Conservation (phyloP, 495 filamentous ascomycete genomes). For the Aspergillus sparsus region DNA sequence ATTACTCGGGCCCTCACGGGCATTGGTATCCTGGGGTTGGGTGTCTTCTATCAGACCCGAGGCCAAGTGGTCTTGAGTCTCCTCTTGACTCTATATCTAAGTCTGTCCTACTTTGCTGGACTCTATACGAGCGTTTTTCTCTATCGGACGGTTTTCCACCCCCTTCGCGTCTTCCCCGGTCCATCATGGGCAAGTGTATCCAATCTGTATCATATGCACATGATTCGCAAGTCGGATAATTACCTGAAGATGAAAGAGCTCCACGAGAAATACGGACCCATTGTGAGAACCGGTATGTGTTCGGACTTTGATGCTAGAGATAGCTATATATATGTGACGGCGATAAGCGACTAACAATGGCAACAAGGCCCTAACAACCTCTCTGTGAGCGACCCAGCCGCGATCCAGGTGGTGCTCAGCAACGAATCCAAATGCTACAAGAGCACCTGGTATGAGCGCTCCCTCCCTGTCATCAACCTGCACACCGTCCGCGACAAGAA, state of each 20-base stretch:
- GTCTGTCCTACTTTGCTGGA: constrained; percentile 25
- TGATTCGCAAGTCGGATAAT: constrained; percentile 27
- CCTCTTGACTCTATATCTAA: background rate
- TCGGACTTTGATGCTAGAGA: background rate
- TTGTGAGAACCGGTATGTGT: constrained; percentile 37
- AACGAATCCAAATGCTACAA: constrained; percentile 35
- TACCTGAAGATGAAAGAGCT: constrained; percentile 21
- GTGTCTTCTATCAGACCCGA: background rate
- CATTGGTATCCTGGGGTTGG: background rate
- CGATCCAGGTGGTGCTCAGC: constrained; percentile 35
- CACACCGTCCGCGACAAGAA: constrained; percentile 19
- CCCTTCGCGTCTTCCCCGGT: constrained; percentile 36
- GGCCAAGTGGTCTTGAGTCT: background rate
- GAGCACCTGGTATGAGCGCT: constrained; percentile 38
- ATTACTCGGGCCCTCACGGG: background rate
- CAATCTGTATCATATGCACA: constrained; percentile 25
- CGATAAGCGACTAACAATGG: too few species aligned
- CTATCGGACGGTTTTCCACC: constrained; percentile 35
- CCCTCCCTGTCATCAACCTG: constrained; percentile 27
- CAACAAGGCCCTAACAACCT: constrained; percentile 22
- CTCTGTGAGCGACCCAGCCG: constrained; percentile 37
- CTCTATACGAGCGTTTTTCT: constrained; percentile 35
- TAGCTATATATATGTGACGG: background rate
- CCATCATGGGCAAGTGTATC: constrained; percentile 32
- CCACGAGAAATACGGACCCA: constrained; percentile 45